A percentile compares a stretch with the other conserved stretches of the same genome.
Conservation (phyloP, 495 filamentous ascomycete genomes). For the Trichoderma orchidacearum region DNA sequence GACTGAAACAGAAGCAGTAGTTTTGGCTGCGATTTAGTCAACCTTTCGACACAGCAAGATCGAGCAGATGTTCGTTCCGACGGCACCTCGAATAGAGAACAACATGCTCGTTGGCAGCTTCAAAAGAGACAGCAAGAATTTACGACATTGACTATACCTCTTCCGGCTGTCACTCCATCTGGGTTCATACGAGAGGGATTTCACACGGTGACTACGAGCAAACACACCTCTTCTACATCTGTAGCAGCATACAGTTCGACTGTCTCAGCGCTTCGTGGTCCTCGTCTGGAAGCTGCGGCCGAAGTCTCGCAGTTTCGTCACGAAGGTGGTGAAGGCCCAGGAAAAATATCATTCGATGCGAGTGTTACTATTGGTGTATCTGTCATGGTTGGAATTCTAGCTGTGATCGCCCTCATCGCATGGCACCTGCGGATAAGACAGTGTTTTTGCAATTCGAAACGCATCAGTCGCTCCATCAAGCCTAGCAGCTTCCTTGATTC, state of each 20-base stretch:
- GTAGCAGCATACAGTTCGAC: no score
- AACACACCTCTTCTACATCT: not conserved
- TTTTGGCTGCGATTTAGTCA: conserved; percentile 18
- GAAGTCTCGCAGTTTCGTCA: not conserved
- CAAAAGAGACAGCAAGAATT: no score
- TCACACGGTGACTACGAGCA: not conserved
- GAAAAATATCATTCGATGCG: conserved; percentile 9
- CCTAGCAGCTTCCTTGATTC: conserved; percentile 12
- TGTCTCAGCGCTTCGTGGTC: not conserved
- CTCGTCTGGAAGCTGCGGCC: not conserved
- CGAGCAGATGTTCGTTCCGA: conserved; percentile 2
- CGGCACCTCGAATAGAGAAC: not conserved
- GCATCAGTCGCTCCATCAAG: conserved; percentile 3
- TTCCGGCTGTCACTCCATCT: not conserved
- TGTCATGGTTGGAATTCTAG: conserved; percentile 18
- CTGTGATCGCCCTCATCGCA: conserved; percentile 16
- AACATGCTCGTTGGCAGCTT: not conserved
- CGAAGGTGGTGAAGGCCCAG: not conserved
- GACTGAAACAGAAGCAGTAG: conserved; percentile 16
- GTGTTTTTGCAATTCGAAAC: conserved; percentile 3
- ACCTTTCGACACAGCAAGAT: conserved; percentile 22
- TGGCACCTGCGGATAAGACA: not conserved
- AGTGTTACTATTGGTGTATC: conserved; percentile 20
- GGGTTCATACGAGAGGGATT: not conserved
- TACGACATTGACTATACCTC: not conserved